phyloP scores from a whole-genome alignment of 805 yeast species.

The Yamadazyma paraphyllophila region DNA sequence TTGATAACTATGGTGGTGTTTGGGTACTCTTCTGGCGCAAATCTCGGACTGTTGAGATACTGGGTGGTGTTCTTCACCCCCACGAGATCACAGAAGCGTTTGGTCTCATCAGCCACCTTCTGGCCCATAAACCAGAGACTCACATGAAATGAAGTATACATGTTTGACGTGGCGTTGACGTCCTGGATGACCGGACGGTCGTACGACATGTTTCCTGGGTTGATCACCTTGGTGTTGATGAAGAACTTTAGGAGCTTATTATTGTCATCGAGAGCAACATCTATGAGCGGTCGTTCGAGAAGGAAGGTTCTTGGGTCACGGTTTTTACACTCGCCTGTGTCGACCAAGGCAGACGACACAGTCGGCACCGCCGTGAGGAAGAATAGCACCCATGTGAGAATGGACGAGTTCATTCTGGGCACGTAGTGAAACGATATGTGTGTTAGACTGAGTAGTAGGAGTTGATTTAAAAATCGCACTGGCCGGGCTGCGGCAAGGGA shows the following conservation, averaged over 20 bases:
- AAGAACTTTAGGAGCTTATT: constrained; percentile 30
- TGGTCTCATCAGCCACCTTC: constrained; percentile 35
- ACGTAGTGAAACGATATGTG: too few species aligned
- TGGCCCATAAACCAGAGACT: constrained; percentile 45
- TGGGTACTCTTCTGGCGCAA: neutral
- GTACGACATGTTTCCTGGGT: constrained; percentile 7
- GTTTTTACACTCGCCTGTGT: neutral
- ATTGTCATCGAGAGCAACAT: constrained; percentile 34
- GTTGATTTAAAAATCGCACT: too few species aligned
- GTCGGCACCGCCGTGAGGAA: neutral
- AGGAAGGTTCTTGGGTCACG: constrained; percentile 5
- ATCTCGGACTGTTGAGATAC: constrained; percentile 28
- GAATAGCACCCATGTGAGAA: too few species aligned
- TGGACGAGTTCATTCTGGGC: too few species aligned
- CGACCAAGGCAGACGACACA: neutral
- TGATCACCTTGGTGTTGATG: constrained; percentile 30
- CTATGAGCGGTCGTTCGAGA: constrained; percentile 28
- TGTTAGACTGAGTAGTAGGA: too few species aligned
- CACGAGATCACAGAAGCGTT: constrained; percentile 42
- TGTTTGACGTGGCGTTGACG: constrained; percentile 44
- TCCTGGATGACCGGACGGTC: constrained; percentile 33
- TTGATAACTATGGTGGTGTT: constrained; percentile 9
- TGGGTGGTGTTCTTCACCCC: constrained; percentile 36
- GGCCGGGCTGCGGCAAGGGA: too few species aligned
- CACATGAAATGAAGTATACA: constrained; percentile 49